Conservation (phyloP, 306 rosid species). For the cucumber (Cucumis sativus) region DNA sequence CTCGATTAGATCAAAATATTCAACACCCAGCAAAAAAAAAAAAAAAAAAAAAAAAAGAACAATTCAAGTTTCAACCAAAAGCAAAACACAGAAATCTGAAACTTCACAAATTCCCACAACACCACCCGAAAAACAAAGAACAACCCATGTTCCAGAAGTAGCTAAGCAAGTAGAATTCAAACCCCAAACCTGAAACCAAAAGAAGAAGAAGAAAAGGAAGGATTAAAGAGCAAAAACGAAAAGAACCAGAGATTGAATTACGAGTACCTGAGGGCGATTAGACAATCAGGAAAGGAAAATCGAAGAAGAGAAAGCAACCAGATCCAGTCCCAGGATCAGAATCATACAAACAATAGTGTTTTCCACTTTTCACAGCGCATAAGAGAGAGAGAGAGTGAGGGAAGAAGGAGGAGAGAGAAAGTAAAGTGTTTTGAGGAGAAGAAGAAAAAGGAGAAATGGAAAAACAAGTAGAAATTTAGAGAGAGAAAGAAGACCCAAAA, state of each 20-base stretch:
- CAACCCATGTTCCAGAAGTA: neutral
- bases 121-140: neutral
- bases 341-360: slow-evolving; percentile 25
- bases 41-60: neutral
- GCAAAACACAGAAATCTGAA: neutral
- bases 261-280: slow-evolving; percentile 13
- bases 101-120: neutral
- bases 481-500: slow-evolving; percentile 14
- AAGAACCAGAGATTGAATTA: slow-evolving; percentile 9
- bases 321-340: slow-evolving; percentile 11
- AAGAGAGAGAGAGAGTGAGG: slow-evolving; percentile 1
- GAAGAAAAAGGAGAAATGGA: neutral
- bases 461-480: slow-evolving; percentile 5
- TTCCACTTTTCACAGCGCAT: slow-evolving; percentile 13
- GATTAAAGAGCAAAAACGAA: neutral
- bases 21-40: neutral
- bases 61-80: neutral
- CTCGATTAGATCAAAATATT: slow-evolving; percentile 31
- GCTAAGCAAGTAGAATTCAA: neutral
- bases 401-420: slow-evolving; percentile 15
- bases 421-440: neutral
- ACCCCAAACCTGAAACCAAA: neutral
- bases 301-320: neutral
- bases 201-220: neutral
- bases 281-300: slow-evolving; percentile 1